Evolutionary conservation across 2,329 filamentous ascomycete genomes (phyloP).

Genomic region (Fusarium vanettenii): DNA sequence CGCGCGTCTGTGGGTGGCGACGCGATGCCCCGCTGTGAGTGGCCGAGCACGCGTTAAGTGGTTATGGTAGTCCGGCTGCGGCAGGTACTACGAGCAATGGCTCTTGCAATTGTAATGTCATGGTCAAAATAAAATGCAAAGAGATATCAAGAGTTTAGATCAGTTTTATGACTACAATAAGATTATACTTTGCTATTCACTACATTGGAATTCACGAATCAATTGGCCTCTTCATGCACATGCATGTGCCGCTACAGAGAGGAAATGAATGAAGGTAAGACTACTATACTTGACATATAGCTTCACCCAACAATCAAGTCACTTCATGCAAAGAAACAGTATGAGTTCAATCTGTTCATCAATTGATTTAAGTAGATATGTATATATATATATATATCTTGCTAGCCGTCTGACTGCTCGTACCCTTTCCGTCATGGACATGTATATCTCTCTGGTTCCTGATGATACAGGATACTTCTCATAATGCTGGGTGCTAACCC

Average conservation of each 20-base stretch:
- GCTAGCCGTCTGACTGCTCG: neutral
- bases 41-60: constrained; percentile 45
- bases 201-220: neutral
- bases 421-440: constrained; percentile 8
- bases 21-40: constrained; percentile 43
- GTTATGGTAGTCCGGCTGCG: constrained; percentile 12
- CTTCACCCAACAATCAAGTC: neutral
- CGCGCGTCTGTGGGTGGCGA: constrained; percentile 34
- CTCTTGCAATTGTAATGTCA: neutral
- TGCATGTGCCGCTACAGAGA: neutral
- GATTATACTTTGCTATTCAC: neutral
- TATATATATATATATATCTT: constrained; percentile 9
- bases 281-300: neutral
- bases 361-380: constrained; percentile 22
- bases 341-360: constrained; percentile 22
- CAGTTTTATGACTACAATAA: neutral
- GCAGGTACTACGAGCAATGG: neutral
- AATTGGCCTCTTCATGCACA: neutral
- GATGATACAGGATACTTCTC: constrained; percentile 7
- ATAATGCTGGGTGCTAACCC: constrained; percentile 13
- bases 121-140: neutral
- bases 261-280: neutral
- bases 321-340: neutral
- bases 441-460: constrained; percentile 19
- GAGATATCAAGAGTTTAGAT: neutral